Base-by-base conservation (phyloP, 1,139 yeast species). In the Candida buenavistaensis region DNA sequence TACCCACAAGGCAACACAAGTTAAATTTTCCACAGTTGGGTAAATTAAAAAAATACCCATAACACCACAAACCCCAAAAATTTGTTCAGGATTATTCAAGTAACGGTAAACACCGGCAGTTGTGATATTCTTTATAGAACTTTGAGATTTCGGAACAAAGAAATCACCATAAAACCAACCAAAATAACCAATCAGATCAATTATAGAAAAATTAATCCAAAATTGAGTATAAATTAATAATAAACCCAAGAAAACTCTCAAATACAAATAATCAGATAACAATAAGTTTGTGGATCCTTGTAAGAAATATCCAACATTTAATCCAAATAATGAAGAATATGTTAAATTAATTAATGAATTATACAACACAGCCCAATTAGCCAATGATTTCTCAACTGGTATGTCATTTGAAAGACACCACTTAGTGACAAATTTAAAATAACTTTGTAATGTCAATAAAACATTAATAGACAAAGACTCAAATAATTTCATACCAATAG, bases 111-210 rank as follows among this genome's bases (percentile, higher is more conserved):
- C 87, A 36, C 96, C 96, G 21, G 88, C 86, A 46, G 83, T 83
- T 1, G 92, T 81, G 46, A 87, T 68, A 29, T 75, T 70, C 21
- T 78, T 66, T 37, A 61, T 55, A 14, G 56, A 52, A 31, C 52
- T 48, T 16, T 52, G 50, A 9, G 65, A 59, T 35, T 57, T 64
- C 23, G 86, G 82, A 46, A 84, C 68, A 57, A 86, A 86, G 59
- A 86, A 86, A 55, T 86, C 96, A 39, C 96, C 95, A 54, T 83
- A 86, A 52, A 85, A 86, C 95, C 95, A 86, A 11, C 95, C 95
- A 57, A 82, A 85, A 44, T 83, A 85, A 3, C 94, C 94, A 46
- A 86, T 78, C 44, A 87, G 82, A 37, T 79, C 79, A 46, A 81
- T 72, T 27, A 86, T 84, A 12, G 89, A 84, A 23, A 70, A 54